phyloP scores from a whole-genome alignment of 352 stramenopile species.

The Proteromonas lacertae region DNA sequence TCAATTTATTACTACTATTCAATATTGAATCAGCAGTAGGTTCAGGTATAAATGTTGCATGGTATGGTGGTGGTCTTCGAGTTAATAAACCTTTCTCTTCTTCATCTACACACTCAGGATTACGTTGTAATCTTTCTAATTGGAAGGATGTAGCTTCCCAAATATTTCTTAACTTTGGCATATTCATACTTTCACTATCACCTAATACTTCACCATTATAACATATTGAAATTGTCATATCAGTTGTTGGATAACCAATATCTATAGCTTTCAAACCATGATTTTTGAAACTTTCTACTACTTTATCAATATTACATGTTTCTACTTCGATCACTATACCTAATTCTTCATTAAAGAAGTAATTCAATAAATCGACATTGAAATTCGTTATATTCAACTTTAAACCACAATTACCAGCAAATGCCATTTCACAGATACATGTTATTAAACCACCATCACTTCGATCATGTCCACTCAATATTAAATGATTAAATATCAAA shows the following conservation, averaged over 20 bases:
- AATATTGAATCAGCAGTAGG: conserved; percentile 20
- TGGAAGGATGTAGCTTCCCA: conserved; percentile 96
- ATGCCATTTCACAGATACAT: conserved; percentile 82
- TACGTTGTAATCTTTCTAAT: conserved; percentile 80
- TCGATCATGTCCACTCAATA: conserved; percentile 86
- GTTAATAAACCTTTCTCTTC: conserved; percentile 52
- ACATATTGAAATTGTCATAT: conserved; percentile 43
- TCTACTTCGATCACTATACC: conserved; percentile 80
- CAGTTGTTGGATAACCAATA: conserved; percentile 42
- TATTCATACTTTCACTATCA: conserved; percentile 20
- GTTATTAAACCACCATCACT: conserved; percentile 75
- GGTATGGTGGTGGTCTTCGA: conserved; percentile 16
- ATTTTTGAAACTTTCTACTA: conserved; percentile 28
- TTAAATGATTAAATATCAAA: conserved; percentile 39
- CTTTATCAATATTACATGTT: conserved; percentile 9
- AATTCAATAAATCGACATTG: conserved; percentile 12
- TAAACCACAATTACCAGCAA: conserved; percentile 83
- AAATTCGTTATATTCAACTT: conserved; percentile 35
- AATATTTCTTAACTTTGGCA: conserved; percentile 46
- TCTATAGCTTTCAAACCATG: conserved; percentile 40
- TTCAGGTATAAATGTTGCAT: conserved; percentile 40
- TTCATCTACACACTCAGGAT: conserved; percentile 63
- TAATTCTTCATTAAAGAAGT: conserved; percentile 81
- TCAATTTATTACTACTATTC: conserved; percentile 21
- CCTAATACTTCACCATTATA: conserved; percentile 38